Conservation (phyloP, 331 rosid species). For the Pyracantha coccinea region DNA sequence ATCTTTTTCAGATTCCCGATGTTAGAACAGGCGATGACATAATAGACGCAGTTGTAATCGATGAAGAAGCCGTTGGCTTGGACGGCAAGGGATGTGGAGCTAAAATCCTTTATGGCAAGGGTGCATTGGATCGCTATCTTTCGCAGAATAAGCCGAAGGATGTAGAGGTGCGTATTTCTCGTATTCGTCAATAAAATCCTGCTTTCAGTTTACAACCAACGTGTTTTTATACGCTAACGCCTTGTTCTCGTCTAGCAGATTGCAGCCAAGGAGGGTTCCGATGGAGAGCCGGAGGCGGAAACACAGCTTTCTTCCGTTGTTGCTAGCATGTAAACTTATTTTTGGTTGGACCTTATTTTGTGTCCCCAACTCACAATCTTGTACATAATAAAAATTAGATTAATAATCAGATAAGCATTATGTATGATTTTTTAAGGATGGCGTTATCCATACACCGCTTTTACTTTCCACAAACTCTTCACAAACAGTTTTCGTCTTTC, state of each 20-base stretch:
- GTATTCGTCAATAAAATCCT: background rate
- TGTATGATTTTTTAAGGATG: background rate
- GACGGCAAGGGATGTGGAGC: slow-evolving; percentile 50
- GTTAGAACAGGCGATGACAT: slow-evolving; percentile 55
- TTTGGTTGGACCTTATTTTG: slow-evolving; percentile 21
- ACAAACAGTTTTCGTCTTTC: no score
- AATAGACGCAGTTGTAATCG: slow-evolving; percentile 76
- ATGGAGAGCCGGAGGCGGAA: slow-evolving; percentile 63
- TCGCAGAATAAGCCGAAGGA: slow-evolving; percentile 34
- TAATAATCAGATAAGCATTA: slow-evolving; percentile 17
- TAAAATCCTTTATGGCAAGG: slow-evolving; percentile 74
- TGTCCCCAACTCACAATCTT: slow-evolving; percentile 21
- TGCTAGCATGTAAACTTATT: slow-evolving; percentile 72
- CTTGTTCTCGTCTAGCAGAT: slow-evolving; percentile 27
- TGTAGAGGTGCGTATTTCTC: slow-evolving; percentile 32
- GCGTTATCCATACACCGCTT: no score
- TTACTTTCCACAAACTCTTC: no score
- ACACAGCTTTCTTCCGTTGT: slow-evolving; percentile 63
- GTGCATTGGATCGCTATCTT: slow-evolving; percentile 61
- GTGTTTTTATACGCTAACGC: background rate
- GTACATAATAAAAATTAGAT: slow-evolving; percentile 46
- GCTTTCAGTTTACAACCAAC: background rate
- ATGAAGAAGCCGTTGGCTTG: slow-evolving; percentile 67
- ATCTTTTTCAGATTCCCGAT: slow-evolving; percentile 76
- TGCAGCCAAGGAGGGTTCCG: slow-evolving; percentile 22